phyloP scores from a whole-genome alignment of 202 grass and related monocot species.

The Panicum hallii region DNA sequence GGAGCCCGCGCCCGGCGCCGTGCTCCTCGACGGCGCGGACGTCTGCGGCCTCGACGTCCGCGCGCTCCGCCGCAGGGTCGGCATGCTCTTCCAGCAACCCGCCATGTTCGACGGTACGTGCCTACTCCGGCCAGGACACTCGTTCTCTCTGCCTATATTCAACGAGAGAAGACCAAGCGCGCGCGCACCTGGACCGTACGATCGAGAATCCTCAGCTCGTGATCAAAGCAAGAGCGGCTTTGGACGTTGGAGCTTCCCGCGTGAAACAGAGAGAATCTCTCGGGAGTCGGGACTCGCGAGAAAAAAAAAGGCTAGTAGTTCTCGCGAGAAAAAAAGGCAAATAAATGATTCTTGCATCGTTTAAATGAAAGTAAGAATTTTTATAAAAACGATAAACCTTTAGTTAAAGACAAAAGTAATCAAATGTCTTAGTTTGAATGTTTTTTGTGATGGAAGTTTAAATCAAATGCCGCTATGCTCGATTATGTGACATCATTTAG shows the following conservation, averaged over 20 bases:
- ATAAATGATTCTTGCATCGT: no score
- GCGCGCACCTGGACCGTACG: neutral
- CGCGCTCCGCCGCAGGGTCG: constrained; percentile 83
- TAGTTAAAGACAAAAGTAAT: neutral
- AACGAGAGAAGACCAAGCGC: neutral
- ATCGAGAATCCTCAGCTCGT: no score
- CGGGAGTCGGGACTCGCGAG: no score
- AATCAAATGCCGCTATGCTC: neutral
- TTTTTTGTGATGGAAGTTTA: neutral
- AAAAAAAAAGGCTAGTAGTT: no score
- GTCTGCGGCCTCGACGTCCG: constrained; percentile 82
- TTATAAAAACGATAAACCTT: no score
- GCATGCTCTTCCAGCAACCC: constrained; percentile 97
- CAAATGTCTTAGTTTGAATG: neutral
- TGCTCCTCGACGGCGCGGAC: constrained; percentile 79
- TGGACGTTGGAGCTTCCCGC: neutral
- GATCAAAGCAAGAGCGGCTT: neutral
- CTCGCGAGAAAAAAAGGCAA: no score
- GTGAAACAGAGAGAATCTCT: no score
- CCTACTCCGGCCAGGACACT: neutral
- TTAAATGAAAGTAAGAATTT: no score
- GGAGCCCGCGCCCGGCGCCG: constrained; percentile 69
- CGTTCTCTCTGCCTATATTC: neutral
- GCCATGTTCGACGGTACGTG: constrained; percentile 86
- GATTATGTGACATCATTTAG: neutral